Conservation (phyloP, 2,329 filamentous ascomycete species). For the Aureobasidium melanogenum region DNA sequence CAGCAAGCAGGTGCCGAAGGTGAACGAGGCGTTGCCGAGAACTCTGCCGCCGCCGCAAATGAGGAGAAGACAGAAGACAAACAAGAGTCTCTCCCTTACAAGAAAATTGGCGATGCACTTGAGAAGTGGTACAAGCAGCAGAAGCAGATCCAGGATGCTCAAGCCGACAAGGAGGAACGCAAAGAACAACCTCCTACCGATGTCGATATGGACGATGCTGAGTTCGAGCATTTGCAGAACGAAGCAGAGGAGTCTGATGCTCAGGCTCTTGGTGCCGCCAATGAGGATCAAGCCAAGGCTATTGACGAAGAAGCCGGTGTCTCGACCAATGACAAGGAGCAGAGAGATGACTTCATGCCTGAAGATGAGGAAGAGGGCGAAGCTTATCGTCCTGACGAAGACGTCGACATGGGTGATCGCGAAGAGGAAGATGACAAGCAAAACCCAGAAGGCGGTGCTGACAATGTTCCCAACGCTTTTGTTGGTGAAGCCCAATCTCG, state of each 20-base stretch:
- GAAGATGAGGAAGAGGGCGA: constrained; percentile 20
- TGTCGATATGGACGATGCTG: constrained; percentile 65
- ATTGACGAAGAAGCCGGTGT: constrained; percentile 86
- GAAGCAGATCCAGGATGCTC: constrained; percentile 56
- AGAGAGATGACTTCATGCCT: constrained; percentile 23
- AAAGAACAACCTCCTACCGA: constrained; percentile 45
- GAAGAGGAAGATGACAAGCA: constrained; percentile 20
- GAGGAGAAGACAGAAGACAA: constrained; percentile 12
- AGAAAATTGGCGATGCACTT: constrained; percentile 85
- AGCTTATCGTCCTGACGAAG: constrained; percentile 29
- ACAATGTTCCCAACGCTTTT: constrained; percentile 34
- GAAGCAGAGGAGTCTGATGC: constrained; percentile 75
- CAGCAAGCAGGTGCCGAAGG: constrained; percentile 18
- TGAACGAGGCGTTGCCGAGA: constrained; percentile 12
- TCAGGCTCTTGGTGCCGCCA: constrained; percentile 82
- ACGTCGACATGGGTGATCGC: constrained; percentile 25
- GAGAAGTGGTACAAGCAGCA: constrained; percentile 90
- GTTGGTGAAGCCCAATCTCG: constrained; percentile 36
- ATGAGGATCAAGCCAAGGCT: constrained; percentile 75
- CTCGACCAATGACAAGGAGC: constrained; percentile 49
- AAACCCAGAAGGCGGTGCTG: constrained; percentile 17
- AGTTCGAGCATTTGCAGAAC: constrained; percentile 88
- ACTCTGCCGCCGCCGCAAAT: constrained; percentile 9
- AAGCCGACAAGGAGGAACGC: constrained; percentile 42
- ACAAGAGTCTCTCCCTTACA: constrained; percentile 59